Base-by-base conservation (phyloP, 2,329 filamentous ascomycete genomes). In the Scytalidium lignicola region DNA sequence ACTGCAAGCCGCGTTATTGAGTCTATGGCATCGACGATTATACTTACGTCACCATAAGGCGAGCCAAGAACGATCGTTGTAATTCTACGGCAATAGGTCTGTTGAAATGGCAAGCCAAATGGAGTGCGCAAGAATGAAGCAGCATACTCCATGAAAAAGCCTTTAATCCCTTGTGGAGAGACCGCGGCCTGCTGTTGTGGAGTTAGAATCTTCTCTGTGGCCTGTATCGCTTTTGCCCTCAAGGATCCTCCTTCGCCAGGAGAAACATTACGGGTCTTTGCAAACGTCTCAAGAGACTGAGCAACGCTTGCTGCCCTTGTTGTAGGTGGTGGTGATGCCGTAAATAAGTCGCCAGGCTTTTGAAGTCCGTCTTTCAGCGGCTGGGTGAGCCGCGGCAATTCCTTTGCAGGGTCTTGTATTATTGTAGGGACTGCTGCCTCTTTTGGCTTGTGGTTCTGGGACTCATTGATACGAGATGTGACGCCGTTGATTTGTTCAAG, bases 1-100 rank as follows among this genome's bases (percentile, higher is more conserved):
- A 89, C 78, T 0, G 88, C 79, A 22, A 97, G 74, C 44, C 78
- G 75, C 12, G 80, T 82, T 37, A 93, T 70, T 0, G 85, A 79
- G 51, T 83, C 81, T n/a, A 84, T 75, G 1, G 88, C 86, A 62
- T 92, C 83, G 45, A 86, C 68, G 56, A 90, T 85, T 15, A 86
- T 70, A 23, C 79, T 80, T 1, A 82, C 71, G 61, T 87, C 83
- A 2, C 85, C 86, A 60, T 86, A 83, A 0, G 90, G 90, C 0
- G 77, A 72, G 26, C 90, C 90, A 18, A 93, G 74, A 3, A 95
- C 79, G 12, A 86, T 79, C 2, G 79, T 76, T 1, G 78, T 78
- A 21, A 90, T 74, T 29, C 80, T 81, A 22, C 80, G 79, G 12
- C 76, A 70, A 62, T 90, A 88, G 3, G 80, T 78, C 58, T 86